Evolutionary conservation across 768 basidiomycete genomes (phyloP), one percentile per base, ranked within the genome.

Genomic region (Cyclocybe cylindracea): DNA sequence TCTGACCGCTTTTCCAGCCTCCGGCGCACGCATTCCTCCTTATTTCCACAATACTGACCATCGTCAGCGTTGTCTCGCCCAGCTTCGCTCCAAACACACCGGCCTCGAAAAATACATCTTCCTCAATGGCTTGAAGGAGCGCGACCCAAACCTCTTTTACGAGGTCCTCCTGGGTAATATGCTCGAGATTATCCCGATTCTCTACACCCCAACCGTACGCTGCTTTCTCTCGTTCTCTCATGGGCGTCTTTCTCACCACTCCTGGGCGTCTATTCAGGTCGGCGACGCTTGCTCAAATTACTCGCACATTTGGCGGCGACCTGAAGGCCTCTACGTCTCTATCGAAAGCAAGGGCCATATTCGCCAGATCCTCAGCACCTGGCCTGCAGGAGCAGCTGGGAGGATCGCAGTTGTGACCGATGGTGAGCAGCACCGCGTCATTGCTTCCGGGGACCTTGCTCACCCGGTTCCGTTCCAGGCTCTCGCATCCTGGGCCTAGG

Each of bases 351-450:
- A 84, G 62, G 87, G 86, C 8, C 76, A 73, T 44, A 83, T 89
- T 54, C 73, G 78, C 16, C 68, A 82, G 29, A 72, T 87, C 37
- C 73, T 89, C 24, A 66, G 72, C 7, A 69, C 74, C 24, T 86
- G 83, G 79, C 75, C 79, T 18, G 65, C 69, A 37, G 66, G 65
- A 36, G 57, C 69, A 45, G 68, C 71, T 9, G 65, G 81, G 2
- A 79, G 85, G 38, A 89, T 91, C 60, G 78, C 84, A 37, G 89
- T 91, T 53, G 87, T 91, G 48, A 91, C 89, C 5, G 89, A 91
- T 62, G 89, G 89, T 70, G 57, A 40, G 35, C 10, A 40, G 13
- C 42, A 48, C 31, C 44, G 24, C 31, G 13, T 18, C 35, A 11
- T 42, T 60, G 67, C 29, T 64, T 44, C 24, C n/a, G 31, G 33